phyloP scores from a whole-genome alignment of 2,329 filamentous ascomycete genomes.

The Fusarium secorum region DNA sequence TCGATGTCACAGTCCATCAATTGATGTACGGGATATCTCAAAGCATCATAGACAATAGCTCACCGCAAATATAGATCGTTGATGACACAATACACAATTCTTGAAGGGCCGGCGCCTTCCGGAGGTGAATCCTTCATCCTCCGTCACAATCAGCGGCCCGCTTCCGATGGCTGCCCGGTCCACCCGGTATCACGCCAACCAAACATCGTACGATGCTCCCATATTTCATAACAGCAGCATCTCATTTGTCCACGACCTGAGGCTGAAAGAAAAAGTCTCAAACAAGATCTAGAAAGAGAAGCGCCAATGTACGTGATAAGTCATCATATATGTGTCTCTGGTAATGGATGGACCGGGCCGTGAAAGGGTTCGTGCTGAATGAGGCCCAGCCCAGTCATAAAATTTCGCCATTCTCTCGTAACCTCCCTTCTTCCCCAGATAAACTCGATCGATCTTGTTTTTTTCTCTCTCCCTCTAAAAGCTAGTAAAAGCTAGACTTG shows the following conservation, averaged over 20 bases:
- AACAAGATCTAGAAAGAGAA: neutral
- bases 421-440: neutral
- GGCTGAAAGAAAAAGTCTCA: neutral
- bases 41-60: neutral
- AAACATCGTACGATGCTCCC: conserved; percentile 39
- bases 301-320: neutral
- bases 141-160: conserved; percentile 34
- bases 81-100: neutral
- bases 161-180: conserved; percentile 38
- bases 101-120: conserved; percentile 1
- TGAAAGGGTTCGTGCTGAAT: conserved; percentile 10
- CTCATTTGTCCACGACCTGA: neutral
- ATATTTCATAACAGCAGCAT: neutral
- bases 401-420: conserved; percentile 14
- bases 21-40: neutral
- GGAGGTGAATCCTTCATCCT: conserved; percentile 8
- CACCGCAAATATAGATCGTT: neutral
- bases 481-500: conserved; percentile 12
- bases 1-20: neutral
- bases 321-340: conserved; percentile 9
- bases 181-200: conserved; percentile 36
- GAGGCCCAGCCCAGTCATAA: neutral
- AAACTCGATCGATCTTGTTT: neutral
- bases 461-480: neutral
- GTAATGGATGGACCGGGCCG: conserved; percentile 24